phyloP scores from a whole-genome alignment of 148 eudicot genomes.

The Spergularia bocconei region DNA sequence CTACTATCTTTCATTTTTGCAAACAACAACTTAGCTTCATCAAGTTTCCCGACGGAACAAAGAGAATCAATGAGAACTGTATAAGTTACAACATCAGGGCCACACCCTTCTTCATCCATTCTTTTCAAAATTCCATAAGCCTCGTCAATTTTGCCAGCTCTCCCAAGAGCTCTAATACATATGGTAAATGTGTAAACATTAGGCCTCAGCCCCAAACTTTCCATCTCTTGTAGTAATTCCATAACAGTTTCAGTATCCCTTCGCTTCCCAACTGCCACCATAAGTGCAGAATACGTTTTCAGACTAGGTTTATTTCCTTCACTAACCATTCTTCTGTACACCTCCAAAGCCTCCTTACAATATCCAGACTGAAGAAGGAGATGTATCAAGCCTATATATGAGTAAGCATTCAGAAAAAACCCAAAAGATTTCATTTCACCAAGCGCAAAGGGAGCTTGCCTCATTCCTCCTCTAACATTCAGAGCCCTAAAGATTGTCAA shows the following conservation, averaged over 20 bases:
- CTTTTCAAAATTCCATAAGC: constrained; percentile 47
- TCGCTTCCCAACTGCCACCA: constrained; percentile 88
- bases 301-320: constrained; percentile 83
- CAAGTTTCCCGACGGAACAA: constrained; percentile 64
- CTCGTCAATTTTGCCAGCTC: constrained; percentile 49
- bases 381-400: constrained; percentile 86
- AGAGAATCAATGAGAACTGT: constrained; percentile 86
- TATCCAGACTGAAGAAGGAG: constrained; percentile 71
- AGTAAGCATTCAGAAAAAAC: constrained; percentile 73
- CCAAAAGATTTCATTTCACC: constrained; percentile 56
- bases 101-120: constrained; percentile 74
- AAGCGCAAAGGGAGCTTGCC: constrained; percentile 72
- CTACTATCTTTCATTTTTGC: constrained; percentile 65
- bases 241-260: constrained; percentile 79
- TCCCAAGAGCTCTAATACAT: constrained; percentile 76
- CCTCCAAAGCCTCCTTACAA: constrained; percentile 65
- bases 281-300: constrained; percentile 91
- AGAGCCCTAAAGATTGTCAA: constrained; percentile 68
- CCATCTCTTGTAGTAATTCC: constrained; percentile 76
- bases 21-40: constrained; percentile 66
- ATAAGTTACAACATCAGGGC: constrained; percentile 80
- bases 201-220: constrained; percentile 72
- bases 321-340: constrained; percentile 63
- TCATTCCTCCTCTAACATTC: constrained; percentile 65
- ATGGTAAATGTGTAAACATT: constrained; percentile 91